Evolutionary conservation across 768 basidiomycete genomes (phyloP).

Genomic region (Leccinum incarnatum): DNA sequence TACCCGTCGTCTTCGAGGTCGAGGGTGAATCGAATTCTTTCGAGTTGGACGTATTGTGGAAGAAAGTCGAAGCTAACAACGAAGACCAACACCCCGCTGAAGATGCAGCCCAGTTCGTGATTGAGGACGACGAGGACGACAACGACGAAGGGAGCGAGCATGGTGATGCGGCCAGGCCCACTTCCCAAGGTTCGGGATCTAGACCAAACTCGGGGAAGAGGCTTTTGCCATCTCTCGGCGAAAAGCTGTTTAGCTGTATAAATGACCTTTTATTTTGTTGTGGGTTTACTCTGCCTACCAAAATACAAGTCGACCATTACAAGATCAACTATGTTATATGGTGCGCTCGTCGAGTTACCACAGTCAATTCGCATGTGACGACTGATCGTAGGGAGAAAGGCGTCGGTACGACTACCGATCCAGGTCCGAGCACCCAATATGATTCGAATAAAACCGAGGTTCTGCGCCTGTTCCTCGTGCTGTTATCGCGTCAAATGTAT

Average conservation of each 20-base stretch:
- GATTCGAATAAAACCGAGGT: slow-evolving; percentile 88
- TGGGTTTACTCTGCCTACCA: slow-evolving; percentile 84
- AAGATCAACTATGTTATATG: slow-evolving; percentile 88
- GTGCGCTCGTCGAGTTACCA: slow-evolving; percentile 41
- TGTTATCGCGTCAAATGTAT: slow-evolving; percentile 91
- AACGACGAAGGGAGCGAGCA: slow-evolving; percentile 39
- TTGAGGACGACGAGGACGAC: slow-evolving; percentile 70
- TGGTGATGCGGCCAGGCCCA: slow-evolving; percentile 31
- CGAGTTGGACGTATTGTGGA: slow-evolving; percentile 85
- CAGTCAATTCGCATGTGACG: slow-evolving; percentile 5
- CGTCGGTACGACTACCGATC: slow-evolving; percentile 81
- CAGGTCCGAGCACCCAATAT: slow-evolving; percentile 56
- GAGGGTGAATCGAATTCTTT: slow-evolving; percentile 70
- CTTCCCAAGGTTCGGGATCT: slow-evolving; percentile 13
- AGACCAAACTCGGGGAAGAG: slow-evolving; percentile 41
- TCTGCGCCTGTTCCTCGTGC: slow-evolving; percentile 79
- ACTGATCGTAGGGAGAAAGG: slow-evolving; percentile 78
- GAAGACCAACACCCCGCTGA: slow-evolving; percentile 23
- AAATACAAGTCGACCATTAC: slow-evolving; percentile 73
- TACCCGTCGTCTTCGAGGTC: slow-evolving; percentile 86
- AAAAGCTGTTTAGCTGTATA: slow-evolving; percentile 73
- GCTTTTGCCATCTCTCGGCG: slow-evolving; percentile 73
- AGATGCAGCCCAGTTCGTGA: slow-evolving; percentile 71
- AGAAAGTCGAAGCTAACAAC: slow-evolving; percentile 50
- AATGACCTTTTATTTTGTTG: slow-evolving; percentile 92